Evolutionary conservation across 305 asterid species (phyloP).

Genomic region (Fraxinus greggii): DNA sequence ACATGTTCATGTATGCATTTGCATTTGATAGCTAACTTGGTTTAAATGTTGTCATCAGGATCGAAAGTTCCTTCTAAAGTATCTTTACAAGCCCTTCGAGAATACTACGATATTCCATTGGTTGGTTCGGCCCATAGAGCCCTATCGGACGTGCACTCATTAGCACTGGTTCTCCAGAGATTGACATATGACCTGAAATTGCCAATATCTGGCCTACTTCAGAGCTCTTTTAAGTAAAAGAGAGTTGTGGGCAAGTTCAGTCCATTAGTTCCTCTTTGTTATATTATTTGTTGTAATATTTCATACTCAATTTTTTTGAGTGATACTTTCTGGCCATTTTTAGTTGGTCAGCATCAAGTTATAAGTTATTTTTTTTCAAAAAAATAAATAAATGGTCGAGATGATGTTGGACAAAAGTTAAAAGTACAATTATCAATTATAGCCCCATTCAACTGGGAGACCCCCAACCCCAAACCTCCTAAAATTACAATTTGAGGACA

Average conservation of each 20-base stretch:
- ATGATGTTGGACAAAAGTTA: neutral
- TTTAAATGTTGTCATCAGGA: conserved; percentile 40
- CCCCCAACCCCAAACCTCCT: neutral
- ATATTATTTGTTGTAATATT: neutral
- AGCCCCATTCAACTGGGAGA: neutral
- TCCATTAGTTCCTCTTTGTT: neutral
- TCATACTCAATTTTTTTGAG: neutral
- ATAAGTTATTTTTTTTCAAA: neutral
- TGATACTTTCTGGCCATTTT: neutral
- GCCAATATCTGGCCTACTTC: conserved; percentile 48
- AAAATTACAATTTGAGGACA: neutral
- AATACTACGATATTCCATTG: conserved; percentile 54
- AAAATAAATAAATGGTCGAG: too few species aligned
- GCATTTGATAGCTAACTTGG: conserved; percentile 17
- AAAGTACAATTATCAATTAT: neutral
- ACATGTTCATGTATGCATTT: neutral
- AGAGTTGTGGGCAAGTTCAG: neutral
- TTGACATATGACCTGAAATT: conserved; percentile 60
- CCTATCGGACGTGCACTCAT: conserved; percentile 61
- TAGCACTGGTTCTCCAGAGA: conserved; percentile 67
- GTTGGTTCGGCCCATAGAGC: conserved; percentile 83
- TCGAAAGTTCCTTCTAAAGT: conserved; percentile 35
- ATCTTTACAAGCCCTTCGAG: conserved; percentile 60
- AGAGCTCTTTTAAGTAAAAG: conserved; percentile 42
- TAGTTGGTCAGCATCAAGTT: neutral